Conservation (phyloP, 2,329 filamentous ascomycete genomes). For the Colletotrichum viniferum region DNA sequence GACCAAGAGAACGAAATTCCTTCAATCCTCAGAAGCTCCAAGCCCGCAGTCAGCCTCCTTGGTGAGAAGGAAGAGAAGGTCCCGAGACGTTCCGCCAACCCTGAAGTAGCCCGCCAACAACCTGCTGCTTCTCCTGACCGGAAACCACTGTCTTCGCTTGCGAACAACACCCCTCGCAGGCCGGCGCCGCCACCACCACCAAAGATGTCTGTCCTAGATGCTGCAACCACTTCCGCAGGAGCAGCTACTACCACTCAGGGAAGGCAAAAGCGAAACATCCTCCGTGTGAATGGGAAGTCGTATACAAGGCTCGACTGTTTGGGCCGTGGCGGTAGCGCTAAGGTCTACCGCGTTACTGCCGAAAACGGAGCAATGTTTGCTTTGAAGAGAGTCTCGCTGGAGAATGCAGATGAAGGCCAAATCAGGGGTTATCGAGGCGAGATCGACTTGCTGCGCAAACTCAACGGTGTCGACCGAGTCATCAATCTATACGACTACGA, state of each 20-base stretch:
- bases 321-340: slow-evolving; percentile 89
- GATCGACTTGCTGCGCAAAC: slow-evolving; percentile 85
- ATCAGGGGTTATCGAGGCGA: slow-evolving; percentile 92
- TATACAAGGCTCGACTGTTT: slow-evolving; percentile 91
- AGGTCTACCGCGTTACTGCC: slow-evolving; percentile 95
- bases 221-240: slow-evolving; percentile 83
- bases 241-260: slow-evolving; percentile 76
- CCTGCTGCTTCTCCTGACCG: slow-evolving; percentile 56
- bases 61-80: slow-evolving; percentile 62
- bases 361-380: slow-evolving; percentile 97
- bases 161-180: slow-evolving; percentile 75
- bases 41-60: slow-evolving; percentile 57
- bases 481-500: slow-evolving; percentile 92
- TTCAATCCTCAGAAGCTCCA: slow-evolving; percentile 69
- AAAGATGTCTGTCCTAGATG: slow-evolving; percentile 96
- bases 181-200: slow-evolving; percentile 83
- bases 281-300: slow-evolving; percentile 87
- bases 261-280: slow-evolving; percentile 78
- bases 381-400: slow-evolving; percentile 88
- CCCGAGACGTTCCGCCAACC: slow-evolving; percentile 53
- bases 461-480: slow-evolving; percentile 86
- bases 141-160: slow-evolving; percentile 58
- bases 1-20: slow-evolving; percentile 88
- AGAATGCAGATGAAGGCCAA: slow-evolving; percentile 84
- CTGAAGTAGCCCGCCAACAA: slow-evolving; percentile 41